A percentile compares a stretch with the other conserved stretches of the same genome.
Conservation (phyloP, 805 yeast genomes). For the Kurtzmaniella cleridarum region DNA sequence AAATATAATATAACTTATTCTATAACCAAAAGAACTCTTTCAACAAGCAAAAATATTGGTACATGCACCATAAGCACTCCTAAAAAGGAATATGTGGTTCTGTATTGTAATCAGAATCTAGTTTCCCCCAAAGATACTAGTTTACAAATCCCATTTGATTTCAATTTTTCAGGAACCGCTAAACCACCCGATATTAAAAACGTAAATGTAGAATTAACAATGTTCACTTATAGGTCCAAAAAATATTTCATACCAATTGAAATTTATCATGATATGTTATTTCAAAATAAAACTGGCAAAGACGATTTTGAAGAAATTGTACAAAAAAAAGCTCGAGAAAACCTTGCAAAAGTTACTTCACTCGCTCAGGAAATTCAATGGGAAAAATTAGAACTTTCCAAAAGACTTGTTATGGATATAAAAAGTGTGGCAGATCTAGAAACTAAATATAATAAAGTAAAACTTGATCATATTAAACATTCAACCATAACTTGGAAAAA, state of each 20-base stretch:
- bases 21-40: slow-evolving; percentile 15
- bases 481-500: slow-evolving; percentile 1
- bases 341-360: slow-evolving; percentile 13
- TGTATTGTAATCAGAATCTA: slow-evolving; percentile 8
- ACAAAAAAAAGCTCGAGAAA: slow-evolving; percentile 15
- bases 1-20: not conserved
- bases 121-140: slow-evolving; percentile 12
- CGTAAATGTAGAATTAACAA: slow-evolving; percentile 24
- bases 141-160: slow-evolving; percentile 16
- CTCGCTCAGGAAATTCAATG: slow-evolving; percentile 12
- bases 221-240: slow-evolving; percentile 24
- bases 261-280: slow-evolving; percentile 30
- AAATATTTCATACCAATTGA: slow-evolving; percentile 34
- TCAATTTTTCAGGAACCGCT: slow-evolving; percentile 13
- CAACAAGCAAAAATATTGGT: slow-evolving; percentile 20
- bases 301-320: slow-evolving; percentile 18
- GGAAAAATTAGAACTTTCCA: slow-evolving; percentile 13
- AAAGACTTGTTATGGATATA: slow-evolving; percentile 20
- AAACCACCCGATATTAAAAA: slow-evolving; percentile 20
- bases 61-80: slow-evolving; percentile 13
- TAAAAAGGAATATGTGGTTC: slow-evolving; percentile 8
- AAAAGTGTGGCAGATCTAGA: slow-evolving; percentile 19
- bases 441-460: slow-evolving; percentile 15
- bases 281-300: slow-evolving; percentile 12
- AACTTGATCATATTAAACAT: slow-evolving; percentile 10